Evolutionary conservation across 768 basidiomycete genomes (phyloP), one percentile per base, ranked within the genome.

Genomic region (Coprinopsis marcescibilis): DNA sequence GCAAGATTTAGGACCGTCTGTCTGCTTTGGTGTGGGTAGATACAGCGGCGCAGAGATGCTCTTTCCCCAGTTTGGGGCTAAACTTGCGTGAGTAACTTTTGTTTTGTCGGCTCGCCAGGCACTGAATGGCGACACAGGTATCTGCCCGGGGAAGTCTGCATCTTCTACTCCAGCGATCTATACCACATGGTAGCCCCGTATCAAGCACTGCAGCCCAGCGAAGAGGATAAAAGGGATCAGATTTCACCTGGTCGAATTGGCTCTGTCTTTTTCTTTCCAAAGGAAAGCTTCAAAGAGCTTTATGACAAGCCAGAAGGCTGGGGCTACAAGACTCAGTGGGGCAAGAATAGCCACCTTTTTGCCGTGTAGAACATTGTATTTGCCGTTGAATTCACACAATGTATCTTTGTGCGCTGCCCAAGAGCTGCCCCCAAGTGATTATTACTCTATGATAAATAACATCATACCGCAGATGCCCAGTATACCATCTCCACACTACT

Each of bases 11-110:
- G 48, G 49, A 3, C 50, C 50, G 3, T 46, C 52, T 15, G 49
- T 34, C 15, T 47, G 25, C 26, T 50, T 53, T 32, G 30, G 33
- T 4, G 36, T 41, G 4, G 52, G 52, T 6, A 15, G 12, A 6
- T 53, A 41, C 36, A 37, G 26, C 7, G 45, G 49, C 14, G 52
- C 49, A n/a, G 52, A 50, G 20, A 53, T 53, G 52, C n/a, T 42
- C 19, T 20, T 53, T 30, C 52, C 52, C 17, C 49, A 47, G 15
- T 34, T 53, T 4, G 26, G 30, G 7, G 30, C 49, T 26, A 53
- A 53, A 37, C 46, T 53, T 32, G 20, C 24, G 52, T 53, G 27
- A 46, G 52, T 50, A n/a, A 23, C 17, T 42, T 32, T 7, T 11
- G 34, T 25, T 33, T 35, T 21, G 17, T 27, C 17, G 13, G 13